These are phyloP conservation scores for Laburnicola sp. DNA, from an alignment of 2,329 filamentous ascomycete species.

Conservation along the genomic window DNA sequence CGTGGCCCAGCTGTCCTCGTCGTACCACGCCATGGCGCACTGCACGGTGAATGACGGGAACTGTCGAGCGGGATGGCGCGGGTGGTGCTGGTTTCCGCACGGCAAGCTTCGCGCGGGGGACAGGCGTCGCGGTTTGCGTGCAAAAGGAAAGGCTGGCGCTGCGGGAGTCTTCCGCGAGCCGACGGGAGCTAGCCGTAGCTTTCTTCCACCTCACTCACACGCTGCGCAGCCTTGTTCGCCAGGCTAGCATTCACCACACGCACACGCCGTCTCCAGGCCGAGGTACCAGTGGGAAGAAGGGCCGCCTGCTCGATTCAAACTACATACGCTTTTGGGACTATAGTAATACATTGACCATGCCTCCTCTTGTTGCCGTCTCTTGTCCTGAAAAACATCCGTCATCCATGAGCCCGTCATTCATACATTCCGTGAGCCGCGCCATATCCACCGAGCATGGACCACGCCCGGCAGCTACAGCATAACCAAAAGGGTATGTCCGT, in stretches of 20 bases:
- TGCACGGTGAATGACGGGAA: neutral
- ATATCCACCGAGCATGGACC: slow-evolving; percentile 9
- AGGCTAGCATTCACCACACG: neutral
- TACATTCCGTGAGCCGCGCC: slow-evolving; percentile 28
- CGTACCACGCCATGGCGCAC: slow-evolving; percentile 42
- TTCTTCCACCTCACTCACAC: slow-evolving; percentile 34
- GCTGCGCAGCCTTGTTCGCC: neutral
- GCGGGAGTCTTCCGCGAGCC: slow-evolving; percentile 14
- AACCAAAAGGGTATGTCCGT: slow-evolving; percentile 33
- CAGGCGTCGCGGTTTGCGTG: neutral
- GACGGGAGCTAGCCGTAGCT: slow-evolving; percentile 28
- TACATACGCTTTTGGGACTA: slow-evolving; percentile 33
- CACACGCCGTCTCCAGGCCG: neutral
- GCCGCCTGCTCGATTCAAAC: slow-evolving; percentile 19
- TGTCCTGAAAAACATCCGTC: slow-evolving; percentile 15
- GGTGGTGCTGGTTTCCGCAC: slow-evolving; percentile 4
- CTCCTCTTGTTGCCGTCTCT: slow-evolving; percentile 8
- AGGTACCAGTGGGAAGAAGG: slow-evolving; percentile 10
- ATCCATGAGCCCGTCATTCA: slow-evolving; percentile 33
- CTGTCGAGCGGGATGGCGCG: neutral
- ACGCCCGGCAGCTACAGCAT: slow-evolving; percentile 21
- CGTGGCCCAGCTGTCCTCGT: slow-evolving; percentile 50
- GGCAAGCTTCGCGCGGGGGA: neutral
- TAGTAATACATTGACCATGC: slow-evolving; percentile 44
- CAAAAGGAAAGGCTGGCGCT: neutral